Evolutionary conservation across 164 flowering plant species (phyloP), one percentile per base, ranked within the genome.

Genomic region (Saururus chinensis): DNA sequence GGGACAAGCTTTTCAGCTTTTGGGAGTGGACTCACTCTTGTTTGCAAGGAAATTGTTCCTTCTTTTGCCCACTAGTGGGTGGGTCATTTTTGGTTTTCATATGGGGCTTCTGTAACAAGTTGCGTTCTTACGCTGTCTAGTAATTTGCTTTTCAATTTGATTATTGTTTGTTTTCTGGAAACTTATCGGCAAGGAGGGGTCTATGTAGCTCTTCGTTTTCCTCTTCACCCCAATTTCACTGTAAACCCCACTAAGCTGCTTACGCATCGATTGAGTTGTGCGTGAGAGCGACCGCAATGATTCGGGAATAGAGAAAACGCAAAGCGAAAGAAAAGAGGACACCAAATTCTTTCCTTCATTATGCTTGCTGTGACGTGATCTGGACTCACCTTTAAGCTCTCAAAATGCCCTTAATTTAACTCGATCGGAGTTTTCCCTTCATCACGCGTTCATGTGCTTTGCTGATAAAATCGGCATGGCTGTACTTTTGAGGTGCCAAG

Each of bases 111-210:
- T 6, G 37, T 30, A 30, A 30, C 37, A 30, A 30, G 37, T 30
- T 30, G n/a, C n/a, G n/a, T n/a, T n/a, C n/a, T n/a, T n/a, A n/a
- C n/a, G n/a, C n/a, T n/a, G n/a, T n/a, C n/a, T n/a, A n/a, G n/a
- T n/a, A n/a, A n/a, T n/a, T n/a, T n/a, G 6, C 6, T 30, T 30
- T 30, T 2, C 37, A 30, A 30, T 30, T 30, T 2, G 37, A 30
- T 30, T 30, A 30, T 30, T 2, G 37, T 30, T 30, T 30, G 37
- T 30, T 30, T 30, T 30, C 37, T 30, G 25, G 48, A 56, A 56
- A 45, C 76, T 73, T 73, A 73, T 73, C 76, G 63, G 49, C 35
- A 60, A 60, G 57, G 7, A 51, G 35, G 64, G 63, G n/a, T 41
- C 69, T 67, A 0, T 40, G 1, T 21, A 1, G 11, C 23, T 10